These are phyloP conservation scores for Wilcoxina mikolae DNA, from an alignment of 495 filamentous ascomycete genomes.

Conservation along the genomic window DNA sequence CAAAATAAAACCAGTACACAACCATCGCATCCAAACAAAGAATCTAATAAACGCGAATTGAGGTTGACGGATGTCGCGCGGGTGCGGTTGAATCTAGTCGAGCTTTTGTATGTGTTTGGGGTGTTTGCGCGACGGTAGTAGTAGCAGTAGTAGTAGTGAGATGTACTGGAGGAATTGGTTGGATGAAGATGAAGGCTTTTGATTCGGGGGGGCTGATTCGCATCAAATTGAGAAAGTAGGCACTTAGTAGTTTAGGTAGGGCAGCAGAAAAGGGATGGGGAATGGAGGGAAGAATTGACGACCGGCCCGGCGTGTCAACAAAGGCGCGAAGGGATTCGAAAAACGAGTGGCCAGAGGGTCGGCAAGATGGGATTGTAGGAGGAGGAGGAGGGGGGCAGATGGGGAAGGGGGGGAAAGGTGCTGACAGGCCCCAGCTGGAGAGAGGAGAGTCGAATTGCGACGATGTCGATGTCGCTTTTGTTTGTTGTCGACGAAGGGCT, in stretches of 20 bases:
- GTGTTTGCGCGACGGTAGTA: neutral
- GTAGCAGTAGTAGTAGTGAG: neutral
- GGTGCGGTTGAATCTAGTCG: too few relatives aligned
- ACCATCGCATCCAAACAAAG: slow-evolving; percentile 19
- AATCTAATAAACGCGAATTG: neutral
- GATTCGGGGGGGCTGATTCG: neutral
- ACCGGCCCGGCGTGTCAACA: slow-evolving; percentile 14
- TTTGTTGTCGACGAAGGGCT: too few relatives aligned
- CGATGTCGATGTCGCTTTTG: neutral
- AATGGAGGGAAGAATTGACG: slow-evolving; percentile 9
- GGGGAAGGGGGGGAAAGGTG: neutral
- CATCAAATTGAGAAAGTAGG: slow-evolving; percentile 1
- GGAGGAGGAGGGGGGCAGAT: neutral
- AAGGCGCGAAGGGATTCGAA: neutral
- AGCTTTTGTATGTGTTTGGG: too few relatives aligned
- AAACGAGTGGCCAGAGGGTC: neutral
- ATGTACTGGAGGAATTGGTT: neutral
- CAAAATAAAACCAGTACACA: slow-evolving; percentile 17
- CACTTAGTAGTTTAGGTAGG: slow-evolving; percentile 1
- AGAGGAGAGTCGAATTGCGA: neutral
- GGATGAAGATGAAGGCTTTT: neutral
- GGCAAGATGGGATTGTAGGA: neutral
- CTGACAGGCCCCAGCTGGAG: neutral
- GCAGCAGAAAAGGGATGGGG: slow-evolving; percentile 11
- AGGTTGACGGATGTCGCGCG: neutral